Evolutionary conservation across 805 yeast species (phyloP).

Genomic region (Priceomyces haplophilus): DNA sequence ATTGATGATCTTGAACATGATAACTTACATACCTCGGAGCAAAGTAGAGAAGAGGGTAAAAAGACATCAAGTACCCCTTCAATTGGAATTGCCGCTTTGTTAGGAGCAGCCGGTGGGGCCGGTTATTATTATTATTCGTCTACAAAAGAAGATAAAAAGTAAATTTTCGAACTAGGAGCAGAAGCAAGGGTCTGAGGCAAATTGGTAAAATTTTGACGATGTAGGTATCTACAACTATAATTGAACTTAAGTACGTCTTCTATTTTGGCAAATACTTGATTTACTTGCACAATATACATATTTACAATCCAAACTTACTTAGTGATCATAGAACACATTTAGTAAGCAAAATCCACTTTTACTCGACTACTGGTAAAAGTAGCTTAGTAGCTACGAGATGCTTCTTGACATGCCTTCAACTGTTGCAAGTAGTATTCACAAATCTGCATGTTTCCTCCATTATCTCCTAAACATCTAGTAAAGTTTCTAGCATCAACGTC

Average conservation of each 20-base stretch:
- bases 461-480: slow-evolving; percentile 92
- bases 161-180: neutral
- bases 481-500: slow-evolving; percentile 92
- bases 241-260: neutral
- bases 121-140: slow-evolving; percentile 22
- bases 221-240: neutral
- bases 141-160: slow-evolving; percentile 2
- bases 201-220: neutral
- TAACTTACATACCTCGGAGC: slow-evolving; percentile 18
- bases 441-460: slow-evolving; percentile 92
- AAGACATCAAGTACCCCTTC: slow-evolving; percentile 5
- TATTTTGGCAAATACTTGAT: neutral
- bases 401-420: slow-evolving; percentile 95
- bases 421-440: slow-evolving; percentile 97
- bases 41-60: slow-evolving; percentile 7
- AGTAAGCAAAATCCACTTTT: neutral
- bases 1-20: slow-evolving; percentile 40
- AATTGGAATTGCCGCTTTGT: slow-evolving; percentile 18
- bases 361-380: neutral
- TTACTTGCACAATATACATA: neutral
- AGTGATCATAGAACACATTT: neutral
- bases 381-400: slow-evolving; percentile 71
- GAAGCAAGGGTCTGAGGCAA: too few species aligned
- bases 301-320: neutral
- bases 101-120: slow-evolving; percentile 29